phyloP scores from a whole-genome alignment of 257 asterid species.

The Ilex aquifolium region DNA sequence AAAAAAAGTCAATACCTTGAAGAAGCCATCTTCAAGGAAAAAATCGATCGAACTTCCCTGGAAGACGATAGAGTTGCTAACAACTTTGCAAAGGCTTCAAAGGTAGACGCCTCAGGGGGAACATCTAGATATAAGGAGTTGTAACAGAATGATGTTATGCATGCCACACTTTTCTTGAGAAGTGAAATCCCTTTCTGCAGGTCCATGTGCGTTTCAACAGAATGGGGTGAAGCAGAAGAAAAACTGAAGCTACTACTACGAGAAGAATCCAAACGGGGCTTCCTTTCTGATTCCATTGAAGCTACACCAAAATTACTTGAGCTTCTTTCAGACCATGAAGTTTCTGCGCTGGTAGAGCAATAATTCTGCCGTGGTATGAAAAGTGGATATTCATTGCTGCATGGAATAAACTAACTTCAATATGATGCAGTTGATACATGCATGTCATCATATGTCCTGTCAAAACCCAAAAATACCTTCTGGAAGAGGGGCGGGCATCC shows the following conservation, averaged over 20 bases:
- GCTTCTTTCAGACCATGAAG: slow-evolving; percentile 95
- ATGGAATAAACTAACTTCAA: slow-evolving; percentile 18
- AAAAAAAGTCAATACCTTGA: slow-evolving; percentile 52
- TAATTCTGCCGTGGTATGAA: slow-evolving; percentile 86
- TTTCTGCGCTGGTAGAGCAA: slow-evolving; percentile 79
- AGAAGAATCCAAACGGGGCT: slow-evolving; percentile 69
- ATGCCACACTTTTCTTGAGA: slow-evolving; percentile 95
- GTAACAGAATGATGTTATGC: slow-evolving; percentile 83
- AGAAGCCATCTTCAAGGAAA: slow-evolving; percentile 62
- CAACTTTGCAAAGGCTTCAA: slow-evolving; percentile 86
- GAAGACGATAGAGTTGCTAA: slow-evolving; percentile 86
- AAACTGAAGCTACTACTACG: slow-evolving; percentile 65
- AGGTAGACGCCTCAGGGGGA: slow-evolving; percentile 81
- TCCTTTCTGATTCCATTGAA: slow-evolving; percentile 91
- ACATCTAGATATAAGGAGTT: slow-evolving; percentile 66
- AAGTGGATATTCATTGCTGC: slow-evolving; percentile 83
- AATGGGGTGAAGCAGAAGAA: slow-evolving; percentile 81
- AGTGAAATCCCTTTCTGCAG: slow-evolving; percentile 98
- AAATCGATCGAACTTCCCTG: slow-evolving; percentile 75
- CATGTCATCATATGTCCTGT: slow-evolving; percentile 6
- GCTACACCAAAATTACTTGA: slow-evolving; percentile 85
- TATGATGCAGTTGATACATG: slow-evolving; percentile 2
- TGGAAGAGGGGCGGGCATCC: slow-evolving; percentile 96
- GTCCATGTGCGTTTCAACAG: slow-evolving; percentile 83
- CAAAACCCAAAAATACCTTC: slow-evolving; percentile 50